phyloP scores from a whole-genome alignment of 768 basidiomycete genomes.

The Rhodotorula taiwanensis region DNA sequence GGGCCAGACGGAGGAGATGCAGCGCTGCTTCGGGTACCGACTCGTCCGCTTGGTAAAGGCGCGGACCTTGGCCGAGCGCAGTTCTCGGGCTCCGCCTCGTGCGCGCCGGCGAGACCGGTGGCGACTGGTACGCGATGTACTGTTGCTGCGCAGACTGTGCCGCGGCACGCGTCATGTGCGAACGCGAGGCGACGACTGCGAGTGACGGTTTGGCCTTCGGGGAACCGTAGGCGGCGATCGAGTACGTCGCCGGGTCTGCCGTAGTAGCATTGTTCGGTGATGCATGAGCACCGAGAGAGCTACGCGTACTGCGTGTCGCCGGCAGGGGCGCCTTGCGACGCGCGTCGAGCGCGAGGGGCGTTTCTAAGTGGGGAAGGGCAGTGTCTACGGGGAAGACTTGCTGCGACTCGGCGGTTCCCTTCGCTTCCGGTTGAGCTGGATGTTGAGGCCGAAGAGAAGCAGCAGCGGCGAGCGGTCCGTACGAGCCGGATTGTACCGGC shows the following conservation, averaged over 20 bases:
- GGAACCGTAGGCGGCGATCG: conserved; percentile 12
- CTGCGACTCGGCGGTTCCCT: too few species aligned
- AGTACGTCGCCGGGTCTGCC: conserved; percentile 7
- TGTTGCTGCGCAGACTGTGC: too few species aligned
- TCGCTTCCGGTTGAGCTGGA: too few species aligned
- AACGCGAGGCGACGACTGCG: not conserved
- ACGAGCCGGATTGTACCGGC: conserved; percentile 8
- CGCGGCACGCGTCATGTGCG: too few species aligned
- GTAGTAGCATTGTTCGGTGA: not conserved
- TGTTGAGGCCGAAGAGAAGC: too few species aligned
- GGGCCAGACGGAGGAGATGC: conserved; percentile 33
- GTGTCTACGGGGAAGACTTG: too few species aligned
- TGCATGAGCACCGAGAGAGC: not conserved
- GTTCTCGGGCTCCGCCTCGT: not conserved
- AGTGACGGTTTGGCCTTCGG: not conserved
- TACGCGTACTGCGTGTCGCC: not conserved
- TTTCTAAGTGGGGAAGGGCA: too few species aligned
- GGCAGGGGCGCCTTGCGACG: not conserved
- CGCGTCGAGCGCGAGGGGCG: too few species aligned
- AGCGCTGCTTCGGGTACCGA: conserved; percentile 33
- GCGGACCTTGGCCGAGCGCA: too few species aligned
- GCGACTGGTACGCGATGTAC: not conserved
- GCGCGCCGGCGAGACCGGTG: not conserved
- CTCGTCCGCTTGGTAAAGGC: conserved; percentile 14
- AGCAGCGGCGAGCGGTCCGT: too few species aligned